Conservation (phyloP, 441 rosid genomes). For the Gossypium laxum region DNA sequence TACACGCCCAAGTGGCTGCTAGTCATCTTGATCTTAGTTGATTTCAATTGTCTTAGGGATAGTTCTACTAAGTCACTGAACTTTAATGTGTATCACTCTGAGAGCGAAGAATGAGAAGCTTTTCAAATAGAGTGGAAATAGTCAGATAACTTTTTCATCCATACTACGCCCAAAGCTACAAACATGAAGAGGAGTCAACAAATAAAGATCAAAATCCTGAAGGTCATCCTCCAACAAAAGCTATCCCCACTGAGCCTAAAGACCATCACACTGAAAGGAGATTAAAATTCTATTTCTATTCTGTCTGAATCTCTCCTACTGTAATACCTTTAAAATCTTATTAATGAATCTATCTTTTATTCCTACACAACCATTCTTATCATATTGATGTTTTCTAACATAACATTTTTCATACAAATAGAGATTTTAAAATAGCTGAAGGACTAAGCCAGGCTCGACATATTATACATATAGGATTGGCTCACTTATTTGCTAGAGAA, state of each 20-base stretch:
- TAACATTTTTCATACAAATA: not conserved
- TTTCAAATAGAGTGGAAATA: not conserved
- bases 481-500: too few species aligned
- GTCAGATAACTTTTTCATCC: not conserved
- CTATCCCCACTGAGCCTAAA: not conserved
- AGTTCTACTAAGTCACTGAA: not conserved
- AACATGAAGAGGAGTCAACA: not conserved
- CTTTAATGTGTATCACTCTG: not conserved
- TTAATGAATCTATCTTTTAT: not conserved
- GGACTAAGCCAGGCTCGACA: not conserved
- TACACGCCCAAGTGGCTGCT: too few species aligned
- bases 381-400: not conserved
- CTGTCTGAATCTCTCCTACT: not conserved
- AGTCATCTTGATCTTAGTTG: not conserved
- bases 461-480: too few species aligned
- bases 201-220: not conserved
- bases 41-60: not conserved
- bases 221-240: not conserved
- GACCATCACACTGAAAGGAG: not conserved
- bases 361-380: not conserved
- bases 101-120: not conserved
- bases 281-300: not conserved
- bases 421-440: too few species aligned
- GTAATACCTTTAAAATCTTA: not conserved
- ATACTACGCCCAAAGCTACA: not conserved